Evolutionary conservation across 2,329 filamentous ascomycete genomes (phyloP).

Genomic region (Helotiales sp.): DNA sequence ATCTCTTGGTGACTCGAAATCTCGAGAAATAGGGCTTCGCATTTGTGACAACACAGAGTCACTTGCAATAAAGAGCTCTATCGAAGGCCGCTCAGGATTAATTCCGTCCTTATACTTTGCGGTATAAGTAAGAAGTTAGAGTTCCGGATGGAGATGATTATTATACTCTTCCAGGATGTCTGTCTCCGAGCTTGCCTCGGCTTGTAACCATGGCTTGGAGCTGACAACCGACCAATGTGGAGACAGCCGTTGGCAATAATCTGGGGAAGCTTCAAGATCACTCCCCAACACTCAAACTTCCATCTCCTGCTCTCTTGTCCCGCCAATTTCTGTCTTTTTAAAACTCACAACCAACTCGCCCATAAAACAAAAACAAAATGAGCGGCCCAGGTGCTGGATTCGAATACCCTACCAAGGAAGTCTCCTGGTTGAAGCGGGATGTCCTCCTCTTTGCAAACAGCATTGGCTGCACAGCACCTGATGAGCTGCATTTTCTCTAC

Average conservation of each 20-base stretch:
- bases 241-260: no score
- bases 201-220: no score
- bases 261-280: conserved; percentile 27
- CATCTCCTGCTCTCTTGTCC: neutral
- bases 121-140: no score
- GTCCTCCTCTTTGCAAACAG: conserved; percentile 87
- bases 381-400: conserved; percentile 66
- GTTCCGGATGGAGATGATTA: neutral
- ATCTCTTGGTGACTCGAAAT: neutral
- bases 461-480: conserved; percentile 76
- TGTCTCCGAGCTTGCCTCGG: no score
- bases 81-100: neutral
- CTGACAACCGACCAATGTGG: no score
- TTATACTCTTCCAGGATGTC: no score
- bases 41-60: no score
- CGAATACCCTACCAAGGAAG: conserved; percentile 75
- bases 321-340: neutral
- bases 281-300: neutral
- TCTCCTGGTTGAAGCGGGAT: conserved; percentile 88
- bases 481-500: conserved; percentile 93
- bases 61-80: no score
- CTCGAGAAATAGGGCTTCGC: no score
- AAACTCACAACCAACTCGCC: neutral
- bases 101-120: neutral
- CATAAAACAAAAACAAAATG: conserved; percentile 35